Conservation (phyloP, 2,329 filamentous ascomycete species). For the Fusarium pseudonygamai region DNA sequence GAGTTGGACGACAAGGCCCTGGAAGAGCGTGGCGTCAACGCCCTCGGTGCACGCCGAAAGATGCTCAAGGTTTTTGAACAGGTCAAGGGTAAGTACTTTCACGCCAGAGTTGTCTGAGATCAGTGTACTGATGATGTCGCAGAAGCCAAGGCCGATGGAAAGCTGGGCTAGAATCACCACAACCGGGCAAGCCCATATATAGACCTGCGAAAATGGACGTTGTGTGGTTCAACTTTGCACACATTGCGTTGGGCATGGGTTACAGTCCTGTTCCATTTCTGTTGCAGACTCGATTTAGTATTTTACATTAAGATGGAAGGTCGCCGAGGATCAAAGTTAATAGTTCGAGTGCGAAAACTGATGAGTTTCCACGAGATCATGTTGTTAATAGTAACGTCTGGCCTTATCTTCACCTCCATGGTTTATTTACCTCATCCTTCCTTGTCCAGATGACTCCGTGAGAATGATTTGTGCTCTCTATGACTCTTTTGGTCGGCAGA, state of each 20-base stretch:
- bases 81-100: conserved; percentile 72
- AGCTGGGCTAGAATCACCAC: conserved; percentile 59
- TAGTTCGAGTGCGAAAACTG: conserved; percentile 12
- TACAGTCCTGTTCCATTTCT: conserved; percentile 10
- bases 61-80: conserved; percentile 99
- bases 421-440: background rate
- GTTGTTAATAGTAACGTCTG: conserved; percentile 27
- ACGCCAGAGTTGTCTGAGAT: background rate
- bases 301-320: background rate
- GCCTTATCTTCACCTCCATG: background rate
- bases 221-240: conserved; percentile 5
- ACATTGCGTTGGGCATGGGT: background rate
- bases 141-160: conserved; percentile 80
- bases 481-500: background rate
- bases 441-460: background rate
- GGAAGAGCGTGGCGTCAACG: conserved; percentile 93
- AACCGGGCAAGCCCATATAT: conserved; percentile 16
- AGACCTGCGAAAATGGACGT: conserved; percentile 10
- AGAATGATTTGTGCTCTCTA: background rate
- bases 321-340: conserved; percentile 20
- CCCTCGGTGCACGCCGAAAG: conserved; percentile 92
- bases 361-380: conserved; percentile 19
- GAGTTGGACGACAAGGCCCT: conserved; percentile 93
- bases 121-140: conserved; percentile 32
- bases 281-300: conserved; percentile 4